Conservation (phyloP, 2,329 filamentous ascomycete species). For the Colletotrichum lentis region DNA sequence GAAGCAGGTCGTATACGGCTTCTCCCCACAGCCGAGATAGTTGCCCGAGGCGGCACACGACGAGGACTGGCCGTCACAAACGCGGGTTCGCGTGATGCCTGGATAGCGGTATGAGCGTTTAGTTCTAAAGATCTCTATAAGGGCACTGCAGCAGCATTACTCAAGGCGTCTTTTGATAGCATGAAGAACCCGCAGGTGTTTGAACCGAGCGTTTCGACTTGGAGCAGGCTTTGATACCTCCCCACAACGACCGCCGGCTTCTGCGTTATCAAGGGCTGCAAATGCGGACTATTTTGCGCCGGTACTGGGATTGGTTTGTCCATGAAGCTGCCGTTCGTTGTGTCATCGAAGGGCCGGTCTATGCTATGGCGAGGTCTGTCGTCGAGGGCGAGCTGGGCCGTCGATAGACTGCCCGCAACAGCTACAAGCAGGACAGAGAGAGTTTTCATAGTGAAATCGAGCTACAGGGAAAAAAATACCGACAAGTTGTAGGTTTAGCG, state of each 20-base stretch:
- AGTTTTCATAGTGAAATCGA: not conserved
- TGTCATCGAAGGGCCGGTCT: not conserved
- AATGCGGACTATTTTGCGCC: not conserved
- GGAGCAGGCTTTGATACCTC: not conserved
- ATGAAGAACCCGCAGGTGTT: conserved; percentile 57
- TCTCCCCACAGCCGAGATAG: conserved; percentile 11
- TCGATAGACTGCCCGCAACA: conserved; percentile 6
- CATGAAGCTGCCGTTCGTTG: not conserved
- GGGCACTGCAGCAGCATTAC: not conserved
- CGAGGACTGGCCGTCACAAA: not conserved
- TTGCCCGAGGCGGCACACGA: not conserved
- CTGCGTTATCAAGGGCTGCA: not conserved
- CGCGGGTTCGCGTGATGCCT: conserved; percentile 4
- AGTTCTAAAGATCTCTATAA: no score
- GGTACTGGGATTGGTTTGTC: not conserved
- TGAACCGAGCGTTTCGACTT: conserved; percentile 55
- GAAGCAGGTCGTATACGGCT: conserved; percentile 1
- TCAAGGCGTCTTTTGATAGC: not conserved
- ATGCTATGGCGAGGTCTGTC: not conserved
- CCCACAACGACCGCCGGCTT: not conserved
- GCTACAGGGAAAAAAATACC: not conserved
- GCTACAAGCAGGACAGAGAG: not conserved
- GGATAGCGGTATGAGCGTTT: no score
- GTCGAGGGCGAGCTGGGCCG: not conserved
- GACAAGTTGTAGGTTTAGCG: not conserved